Evolutionary conservation across 139 green algal genomes (phyloP).

Genomic region (Penium margaritaceum): DNA sequence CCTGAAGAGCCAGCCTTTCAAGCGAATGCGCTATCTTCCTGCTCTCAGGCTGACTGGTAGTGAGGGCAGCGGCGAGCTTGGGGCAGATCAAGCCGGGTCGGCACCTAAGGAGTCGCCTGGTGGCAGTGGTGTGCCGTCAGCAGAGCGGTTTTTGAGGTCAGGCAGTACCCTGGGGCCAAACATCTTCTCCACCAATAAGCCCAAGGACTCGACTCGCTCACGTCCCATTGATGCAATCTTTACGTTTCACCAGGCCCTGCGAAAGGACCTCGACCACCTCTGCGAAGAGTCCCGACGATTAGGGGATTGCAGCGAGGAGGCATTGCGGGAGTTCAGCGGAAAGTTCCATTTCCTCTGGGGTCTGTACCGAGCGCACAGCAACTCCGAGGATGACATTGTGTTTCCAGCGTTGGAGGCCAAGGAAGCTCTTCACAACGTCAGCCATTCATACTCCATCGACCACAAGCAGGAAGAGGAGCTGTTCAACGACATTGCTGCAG

Average conservation of each 20-base stretch:
- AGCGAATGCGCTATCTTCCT: no score
- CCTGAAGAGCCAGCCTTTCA: no score
- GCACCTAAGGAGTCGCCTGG: no score
- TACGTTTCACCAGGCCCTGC: constrained; percentile 72
- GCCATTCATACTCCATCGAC: constrained; percentile 90
- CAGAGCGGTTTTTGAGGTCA: no score
- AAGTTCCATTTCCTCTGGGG: constrained; percentile 84
- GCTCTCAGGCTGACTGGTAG: no score
- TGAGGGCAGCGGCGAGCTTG: no score
- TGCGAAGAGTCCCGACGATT: constrained; percentile 60
- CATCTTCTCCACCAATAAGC: background rate
- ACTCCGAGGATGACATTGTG: constrained; percentile 89
- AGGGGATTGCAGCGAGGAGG: constrained; percentile 18
- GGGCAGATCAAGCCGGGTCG: no score
- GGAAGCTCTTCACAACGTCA: constrained; percentile 85
- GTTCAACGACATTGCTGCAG: constrained; percentile 63
- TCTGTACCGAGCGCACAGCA: constrained; percentile 69
- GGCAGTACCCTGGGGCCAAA: background rate
- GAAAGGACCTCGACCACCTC: constrained; percentile 71
- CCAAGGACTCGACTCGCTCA: no score
- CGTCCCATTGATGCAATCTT: constrained; percentile 95
- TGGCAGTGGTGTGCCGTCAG: no score
- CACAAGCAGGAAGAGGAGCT: constrained; percentile 86
- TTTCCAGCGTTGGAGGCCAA: constrained; percentile 94
- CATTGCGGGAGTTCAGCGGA: constrained; percentile 69